Evolutionary conservation across 1,139 yeast genomes (phyloP).

Genomic region (Kodamaea sp.): DNA sequence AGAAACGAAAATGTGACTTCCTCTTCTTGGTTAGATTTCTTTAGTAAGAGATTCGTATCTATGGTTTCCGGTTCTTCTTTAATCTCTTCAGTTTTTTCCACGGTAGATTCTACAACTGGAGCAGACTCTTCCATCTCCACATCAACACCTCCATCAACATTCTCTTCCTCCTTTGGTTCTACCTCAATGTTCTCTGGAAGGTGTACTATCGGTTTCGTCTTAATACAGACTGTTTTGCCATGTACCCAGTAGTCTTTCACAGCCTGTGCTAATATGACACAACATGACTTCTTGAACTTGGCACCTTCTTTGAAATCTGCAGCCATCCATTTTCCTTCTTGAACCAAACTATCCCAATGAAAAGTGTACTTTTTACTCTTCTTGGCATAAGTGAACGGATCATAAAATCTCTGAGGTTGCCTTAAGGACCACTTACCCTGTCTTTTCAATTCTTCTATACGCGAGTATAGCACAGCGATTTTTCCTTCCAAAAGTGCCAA

Average conservation of each 20-base stretch:
- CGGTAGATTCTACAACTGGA: slow-evolving; percentile 2
- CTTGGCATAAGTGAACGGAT: slow-evolving; percentile 55
- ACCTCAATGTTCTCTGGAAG: slow-evolving; percentile 16
- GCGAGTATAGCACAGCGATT: slow-evolving; percentile 84
- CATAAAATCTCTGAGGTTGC: slow-evolving; percentile 72
- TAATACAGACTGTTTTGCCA: slow-evolving; percentile 71
- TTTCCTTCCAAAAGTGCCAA: slow-evolving; percentile 90
- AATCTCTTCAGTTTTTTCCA: background rate
- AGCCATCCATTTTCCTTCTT: slow-evolving; percentile 86
- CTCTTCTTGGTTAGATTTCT: slow-evolving; percentile 4
- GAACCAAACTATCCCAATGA: slow-evolving; percentile 75
- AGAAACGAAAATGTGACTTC: slow-evolving; percentile 7
- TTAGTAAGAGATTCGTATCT: slow-evolving; percentile 9
- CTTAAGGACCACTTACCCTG: slow-evolving; percentile 89
- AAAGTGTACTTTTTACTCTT: slow-evolving; percentile 37
- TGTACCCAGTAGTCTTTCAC: slow-evolving; percentile 74
- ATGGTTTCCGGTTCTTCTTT: slow-evolving; percentile 6
- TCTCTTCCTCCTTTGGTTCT: slow-evolving; percentile 10
- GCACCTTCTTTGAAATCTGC: slow-evolving; percentile 73
- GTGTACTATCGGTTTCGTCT: slow-evolving; percentile 36
- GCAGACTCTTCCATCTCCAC: background rate
- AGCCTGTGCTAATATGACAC: slow-evolving; percentile 69
- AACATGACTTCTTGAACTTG: slow-evolving; percentile 68
- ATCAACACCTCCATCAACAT: slow-evolving; percentile 1
- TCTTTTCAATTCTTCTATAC: slow-evolving; percentile 89